Base-by-base conservation (phyloP, 768 basidiomycete species). In the Phylloporus sp. region DNA sequence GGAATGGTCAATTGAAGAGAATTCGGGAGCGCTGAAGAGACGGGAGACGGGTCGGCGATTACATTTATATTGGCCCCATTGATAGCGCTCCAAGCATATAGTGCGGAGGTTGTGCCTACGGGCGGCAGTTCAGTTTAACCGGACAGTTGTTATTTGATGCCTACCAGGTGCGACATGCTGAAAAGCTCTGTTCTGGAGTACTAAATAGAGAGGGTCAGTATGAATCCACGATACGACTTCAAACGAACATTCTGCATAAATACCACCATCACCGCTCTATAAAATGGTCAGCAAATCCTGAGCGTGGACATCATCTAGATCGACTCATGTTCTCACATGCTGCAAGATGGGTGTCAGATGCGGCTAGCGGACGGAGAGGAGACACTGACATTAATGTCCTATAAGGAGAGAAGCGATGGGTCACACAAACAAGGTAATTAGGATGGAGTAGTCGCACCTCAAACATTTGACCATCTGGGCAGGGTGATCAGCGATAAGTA, bases 151-250 rank as follows among this genome's bases (percentile, higher is more conserved):
- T 4, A 18, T 26, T 28, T 2, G 15, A 22, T 9, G 45, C 69
- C 6, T 60, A 80, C 82, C 72, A 15, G 83, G 76, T 4, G 76
- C 73, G 26, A 84, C 81, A 54, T 80, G 73, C 59, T 86, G 85
- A 63, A 86, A 84, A 2, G 85, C 85, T 18, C 85, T 73, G 59
- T 87, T 87, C 63, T 81, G 84, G 4, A 86, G 72, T n/a, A 85
- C 82, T 84, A 53, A 1, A 50, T 46, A 23, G 24, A 9, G 29
- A 36, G n/a, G 13, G 49, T 54, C 28, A 56, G 49, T 26, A 3
- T 35, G 18, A 32, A 45, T 20, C 15, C 11, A 36, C 13, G 12
- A 4, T 44, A 10, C 22, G 23, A 42, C 72, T 45, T 34, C 18
- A 12, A 34, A 54, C 61, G 10, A 45, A 81, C 82, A 61, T 65